These are phyloP conservation scores for Lotus japonicus DNA, from an alignment of 306 rosid genomes.

Conservation along the genomic window DNA sequence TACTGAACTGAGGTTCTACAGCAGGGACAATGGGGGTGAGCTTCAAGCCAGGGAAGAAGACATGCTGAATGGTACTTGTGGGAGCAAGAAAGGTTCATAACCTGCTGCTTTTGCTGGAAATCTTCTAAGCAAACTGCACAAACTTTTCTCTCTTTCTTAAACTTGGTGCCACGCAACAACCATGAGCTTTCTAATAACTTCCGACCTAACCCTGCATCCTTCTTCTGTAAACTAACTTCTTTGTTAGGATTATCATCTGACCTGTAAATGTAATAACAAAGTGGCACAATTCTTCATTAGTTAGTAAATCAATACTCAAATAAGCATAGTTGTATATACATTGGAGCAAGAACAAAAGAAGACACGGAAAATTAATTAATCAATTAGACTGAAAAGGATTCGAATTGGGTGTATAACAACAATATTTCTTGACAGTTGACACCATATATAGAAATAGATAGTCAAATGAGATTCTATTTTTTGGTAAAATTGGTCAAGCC, in stretches of 20 bases:
- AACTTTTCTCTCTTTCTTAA: constrained; percentile 23
- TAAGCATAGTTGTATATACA: too few relatives aligned
- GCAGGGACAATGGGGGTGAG: constrained; percentile 35
- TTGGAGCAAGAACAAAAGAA: too few relatives aligned
- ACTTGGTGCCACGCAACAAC: constrained; percentile 11
- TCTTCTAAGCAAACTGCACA: constrained; percentile 35
- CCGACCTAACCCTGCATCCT: constrained; percentile 19
- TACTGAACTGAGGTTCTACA: constrained; percentile 17
- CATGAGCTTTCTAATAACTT: constrained; percentile 21
- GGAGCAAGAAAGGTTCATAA: constrained; percentile 35
- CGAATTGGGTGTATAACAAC: too few relatives aligned
- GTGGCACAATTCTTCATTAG: too few relatives aligned
- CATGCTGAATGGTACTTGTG: constrained; percentile 39
- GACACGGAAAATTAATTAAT: too few relatives aligned
- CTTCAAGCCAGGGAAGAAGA: constrained; percentile 36
- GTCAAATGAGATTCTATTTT: too few relatives aligned
- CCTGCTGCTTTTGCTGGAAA: constrained; percentile 2
- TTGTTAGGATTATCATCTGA: constrained; percentile 1
- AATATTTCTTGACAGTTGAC: too few relatives aligned
- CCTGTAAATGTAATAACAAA: constrained; percentile 2
- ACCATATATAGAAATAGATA: too few relatives aligned
- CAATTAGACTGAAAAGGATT: too few relatives aligned
- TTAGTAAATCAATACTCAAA: too few relatives aligned
- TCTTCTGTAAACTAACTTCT: background rate
- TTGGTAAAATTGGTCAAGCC: too few relatives aligned